A percentile compares a stretch with the other conserved stretches of the same genome.
phyloP scores from a whole-genome alignment of 495 filamentous ascomycete genomes.

The Neurospora sp. region DNA sequence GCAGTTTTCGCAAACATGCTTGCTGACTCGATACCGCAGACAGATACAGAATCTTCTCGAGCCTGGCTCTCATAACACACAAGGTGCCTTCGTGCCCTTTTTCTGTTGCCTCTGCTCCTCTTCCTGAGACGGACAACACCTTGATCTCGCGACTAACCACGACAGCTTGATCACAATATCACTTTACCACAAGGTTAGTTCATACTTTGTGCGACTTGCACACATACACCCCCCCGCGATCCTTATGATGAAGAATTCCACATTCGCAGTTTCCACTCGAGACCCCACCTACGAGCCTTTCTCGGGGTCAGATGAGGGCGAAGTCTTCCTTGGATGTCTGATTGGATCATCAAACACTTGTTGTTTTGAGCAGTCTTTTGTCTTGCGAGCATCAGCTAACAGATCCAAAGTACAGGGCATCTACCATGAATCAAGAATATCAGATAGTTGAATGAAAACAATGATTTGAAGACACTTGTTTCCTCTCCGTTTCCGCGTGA shows the following conservation, averaged over 20 bases:
- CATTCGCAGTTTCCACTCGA: slow-evolving; percentile 65
- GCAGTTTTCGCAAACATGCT: background rate
- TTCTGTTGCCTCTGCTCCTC: background rate
- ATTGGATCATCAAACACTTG: slow-evolving; percentile 21
- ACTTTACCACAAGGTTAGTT: slow-evolving; percentile 13
- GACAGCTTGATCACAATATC: background rate
- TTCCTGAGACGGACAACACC: background rate
- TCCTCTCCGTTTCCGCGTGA: background rate
- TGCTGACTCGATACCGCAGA: background rate
- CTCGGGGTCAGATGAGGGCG: slow-evolving; percentile 43
- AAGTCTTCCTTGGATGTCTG: slow-evolving; percentile 60
- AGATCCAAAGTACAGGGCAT: slow-evolving; percentile 9
- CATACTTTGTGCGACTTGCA: background rate
- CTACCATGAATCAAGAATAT: background rate
- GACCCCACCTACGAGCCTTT: slow-evolving; percentile 43
- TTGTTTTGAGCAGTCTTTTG: slow-evolving; percentile 5
- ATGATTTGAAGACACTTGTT: background rate
- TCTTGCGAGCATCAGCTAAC: slow-evolving; percentile 1
- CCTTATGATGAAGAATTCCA: slow-evolving; percentile 44
- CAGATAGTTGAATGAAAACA: background rate
- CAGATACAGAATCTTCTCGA: background rate
- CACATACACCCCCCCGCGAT: slow-evolving; percentile 11
- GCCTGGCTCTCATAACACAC: background rate
- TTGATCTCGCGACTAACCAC: background rate
- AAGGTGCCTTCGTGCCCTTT: background rate